Percentiles rank a stretch among this genome's conserved stretches.
These are phyloP conservation scores for Albifimbria verrucaria DNA, from an alignment of 2,329 filamentous ascomycete species.

Conservation along the genomic window DNA sequence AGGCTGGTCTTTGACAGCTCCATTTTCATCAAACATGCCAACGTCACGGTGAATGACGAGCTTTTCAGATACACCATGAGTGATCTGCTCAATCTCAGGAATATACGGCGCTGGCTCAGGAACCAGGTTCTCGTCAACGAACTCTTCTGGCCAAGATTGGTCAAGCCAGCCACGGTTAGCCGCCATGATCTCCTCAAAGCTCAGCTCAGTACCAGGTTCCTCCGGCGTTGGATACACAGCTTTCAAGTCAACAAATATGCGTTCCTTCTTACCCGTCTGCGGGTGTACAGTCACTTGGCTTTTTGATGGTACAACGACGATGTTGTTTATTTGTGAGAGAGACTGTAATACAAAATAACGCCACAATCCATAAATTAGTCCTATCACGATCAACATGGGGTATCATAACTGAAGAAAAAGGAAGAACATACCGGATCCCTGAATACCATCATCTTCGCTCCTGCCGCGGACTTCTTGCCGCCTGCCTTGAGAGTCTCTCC, in stretches of 20 bases:
- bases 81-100: constrained; percentile 28
- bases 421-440: constrained; percentile 77
- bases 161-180: constrained; percentile 67
- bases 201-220: constrained; percentile 70
- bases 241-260: constrained; percentile 83
- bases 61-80: constrained; percentile 19
- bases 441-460: constrained; percentile 80
- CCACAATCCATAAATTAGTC: constrained; percentile 74
- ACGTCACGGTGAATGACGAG: constrained; percentile 21
- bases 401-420: constrained; percentile 29
- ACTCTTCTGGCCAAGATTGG: constrained; percentile 51
- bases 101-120: constrained; percentile 22
- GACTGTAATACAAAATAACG: constrained; percentile 48
- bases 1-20: constrained; percentile 42
- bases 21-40: constrained; percentile 57
- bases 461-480: constrained; percentile 69
- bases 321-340: constrained; percentile 59
- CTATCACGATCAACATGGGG: constrained; percentile 85
- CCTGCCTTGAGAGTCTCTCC: constrained; percentile 88
- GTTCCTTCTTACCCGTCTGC: constrained; percentile 77
- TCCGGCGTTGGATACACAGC: constrained; percentile 78
- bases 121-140: constrained; percentile 29
- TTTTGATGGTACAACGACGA: constrained; percentile 65
- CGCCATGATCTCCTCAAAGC: constrained; percentile 90
- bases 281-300: constrained; percentile 81